phyloP scores from a whole-genome alignment of 2,329 filamentous ascomycete species.

The Neoascochyta sp. region DNA sequence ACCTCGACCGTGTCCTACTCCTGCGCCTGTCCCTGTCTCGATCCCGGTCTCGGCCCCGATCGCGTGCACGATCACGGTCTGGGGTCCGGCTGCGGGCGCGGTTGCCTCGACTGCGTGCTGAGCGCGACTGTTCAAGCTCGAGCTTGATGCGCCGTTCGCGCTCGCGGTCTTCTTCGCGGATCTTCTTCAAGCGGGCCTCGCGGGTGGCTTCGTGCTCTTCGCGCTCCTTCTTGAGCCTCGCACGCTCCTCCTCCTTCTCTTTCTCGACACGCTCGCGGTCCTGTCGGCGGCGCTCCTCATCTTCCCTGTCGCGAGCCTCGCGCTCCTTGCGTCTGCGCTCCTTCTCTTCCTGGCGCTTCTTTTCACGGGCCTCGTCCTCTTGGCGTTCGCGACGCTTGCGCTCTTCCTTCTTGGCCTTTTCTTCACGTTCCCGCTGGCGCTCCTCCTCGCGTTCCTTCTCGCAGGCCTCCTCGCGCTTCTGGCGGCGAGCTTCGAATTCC shows the following conservation, averaged over 20 bases:
- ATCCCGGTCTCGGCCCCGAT: conserved; percentile 27
- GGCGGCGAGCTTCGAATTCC: conserved; percentile 59
- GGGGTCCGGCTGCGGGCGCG: conserved; percentile 28
- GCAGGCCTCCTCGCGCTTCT: conserved; percentile 59
- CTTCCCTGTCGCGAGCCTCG: conserved; percentile 28
- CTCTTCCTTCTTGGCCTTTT: conserved; percentile 55
- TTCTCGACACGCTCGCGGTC: conserved; percentile 29
- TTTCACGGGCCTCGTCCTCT: conserved; percentile 45
- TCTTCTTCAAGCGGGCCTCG: conserved; percentile 42
- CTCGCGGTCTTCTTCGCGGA: conserved; percentile 33
- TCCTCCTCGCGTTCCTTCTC: conserved; percentile 61
- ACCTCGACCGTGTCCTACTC: conserved; percentile 18
- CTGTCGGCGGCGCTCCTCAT: conserved; percentile 30
- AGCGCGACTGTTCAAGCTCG: conserved; percentile 52
- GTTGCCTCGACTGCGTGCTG: conserved; percentile 33
- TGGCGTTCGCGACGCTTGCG: conserved; percentile 49
- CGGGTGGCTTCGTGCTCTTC: conserved; percentile 43
- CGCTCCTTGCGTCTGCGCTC: conserved; percentile 39
- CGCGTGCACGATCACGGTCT: conserved; percentile 22
- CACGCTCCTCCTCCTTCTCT: conserved; percentile 51
- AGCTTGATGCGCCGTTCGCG: conserved; percentile 40
- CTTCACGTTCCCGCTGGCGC: conserved; percentile 52
- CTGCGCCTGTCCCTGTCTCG: conserved; percentile 22
- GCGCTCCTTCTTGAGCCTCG: conserved; percentile 44
- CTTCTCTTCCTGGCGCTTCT: conserved; percentile 45